Evolutionary conservation across 257 asterid species (phyloP).

Genomic region (Solanum verrucosum): DNA sequence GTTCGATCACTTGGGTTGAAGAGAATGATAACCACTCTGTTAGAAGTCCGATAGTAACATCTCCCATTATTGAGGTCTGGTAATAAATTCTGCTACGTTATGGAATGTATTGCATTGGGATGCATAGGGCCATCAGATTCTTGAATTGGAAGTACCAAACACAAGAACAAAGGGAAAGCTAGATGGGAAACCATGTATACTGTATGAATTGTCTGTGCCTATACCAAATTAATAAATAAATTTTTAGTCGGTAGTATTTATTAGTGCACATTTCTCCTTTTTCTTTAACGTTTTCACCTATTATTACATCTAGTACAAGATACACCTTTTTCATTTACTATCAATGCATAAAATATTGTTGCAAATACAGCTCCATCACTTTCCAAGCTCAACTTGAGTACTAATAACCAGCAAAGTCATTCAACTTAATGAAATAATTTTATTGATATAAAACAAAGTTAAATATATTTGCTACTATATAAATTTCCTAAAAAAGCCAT

Average conservation of each 20-base stretch:
- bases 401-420: background rate
- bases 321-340: background rate
- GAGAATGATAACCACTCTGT: constrained; percentile 25
- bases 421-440: no score
- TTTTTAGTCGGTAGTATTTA: background rate
- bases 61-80: background rate
- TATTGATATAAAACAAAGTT: no score
- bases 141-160: background rate
- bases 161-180: background rate
- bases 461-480: no score
- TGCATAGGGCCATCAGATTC: background rate
- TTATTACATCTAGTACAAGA: background rate
- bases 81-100: background rate
- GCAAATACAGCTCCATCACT: background rate
- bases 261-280: background rate
- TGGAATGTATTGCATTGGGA: background rate
- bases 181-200: background rate
- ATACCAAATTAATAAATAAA: background rate
- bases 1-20: constrained; percentile 39
- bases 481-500: no score
- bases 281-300: background rate
- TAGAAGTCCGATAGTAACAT: constrained; percentile 38
- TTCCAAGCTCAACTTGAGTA: no score
- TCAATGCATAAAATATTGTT: background rate
- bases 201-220: background rate